Percentiles rank a stretch among this genome's conserved stretches.
Evolutionary conservation across 2,329 filamentous ascomycete species (phyloP).

Genomic region (Corinectria fuckeliana): DNA sequence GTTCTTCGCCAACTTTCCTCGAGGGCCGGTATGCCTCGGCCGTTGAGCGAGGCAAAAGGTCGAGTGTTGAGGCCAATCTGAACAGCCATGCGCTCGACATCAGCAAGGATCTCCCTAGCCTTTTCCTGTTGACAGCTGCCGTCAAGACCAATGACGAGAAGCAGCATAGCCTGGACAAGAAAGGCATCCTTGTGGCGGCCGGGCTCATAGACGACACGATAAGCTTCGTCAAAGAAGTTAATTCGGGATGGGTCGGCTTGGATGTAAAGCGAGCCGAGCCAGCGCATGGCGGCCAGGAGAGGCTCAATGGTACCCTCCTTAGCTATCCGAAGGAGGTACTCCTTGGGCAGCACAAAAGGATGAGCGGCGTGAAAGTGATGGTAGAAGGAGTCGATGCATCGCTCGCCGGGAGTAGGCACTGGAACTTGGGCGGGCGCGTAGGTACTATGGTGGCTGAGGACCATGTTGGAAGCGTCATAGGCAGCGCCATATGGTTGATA

Average conservation of each 20-base stretch:
- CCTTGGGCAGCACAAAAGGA: conserved; percentile 63
- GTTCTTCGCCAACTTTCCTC: conserved; percentile 88
- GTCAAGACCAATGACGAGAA: conserved; percentile 80
- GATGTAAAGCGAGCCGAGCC: conserved; percentile 63
- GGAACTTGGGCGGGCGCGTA: conserved; percentile 29
- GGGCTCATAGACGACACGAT: conserved; percentile 56
- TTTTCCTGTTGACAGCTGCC: conserved; percentile 74
- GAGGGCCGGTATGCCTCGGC: conserved; percentile 68
- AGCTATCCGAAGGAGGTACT: conserved; percentile 54
- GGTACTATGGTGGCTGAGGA: conserved; percentile 22
- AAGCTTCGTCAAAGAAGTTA: conserved; percentile 64
- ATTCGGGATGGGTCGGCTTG: conserved; percentile 54
- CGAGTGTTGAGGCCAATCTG: conserved; percentile 77
- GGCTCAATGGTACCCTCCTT: conserved; percentile 56
- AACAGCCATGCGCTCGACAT: conserved; percentile 74
- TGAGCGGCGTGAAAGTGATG: conserved; percentile 63
- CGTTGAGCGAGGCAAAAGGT: conserved; percentile 69
- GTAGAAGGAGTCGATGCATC: conserved; percentile 65
- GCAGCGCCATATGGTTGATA: conserved; percentile 30
- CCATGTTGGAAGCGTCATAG: conserved; percentile 29
- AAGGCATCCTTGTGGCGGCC: conserved; percentile 61
- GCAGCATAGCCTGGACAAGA: conserved; percentile 77
- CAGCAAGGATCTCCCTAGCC: conserved; percentile 69
- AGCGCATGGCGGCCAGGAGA: conserved; percentile 61
- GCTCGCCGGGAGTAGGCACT: conserved; percentile 52